phyloP scores from a whole-genome alignment of 2,329 filamentous ascomycete species.

The Claviceps spartinae region DNA sequence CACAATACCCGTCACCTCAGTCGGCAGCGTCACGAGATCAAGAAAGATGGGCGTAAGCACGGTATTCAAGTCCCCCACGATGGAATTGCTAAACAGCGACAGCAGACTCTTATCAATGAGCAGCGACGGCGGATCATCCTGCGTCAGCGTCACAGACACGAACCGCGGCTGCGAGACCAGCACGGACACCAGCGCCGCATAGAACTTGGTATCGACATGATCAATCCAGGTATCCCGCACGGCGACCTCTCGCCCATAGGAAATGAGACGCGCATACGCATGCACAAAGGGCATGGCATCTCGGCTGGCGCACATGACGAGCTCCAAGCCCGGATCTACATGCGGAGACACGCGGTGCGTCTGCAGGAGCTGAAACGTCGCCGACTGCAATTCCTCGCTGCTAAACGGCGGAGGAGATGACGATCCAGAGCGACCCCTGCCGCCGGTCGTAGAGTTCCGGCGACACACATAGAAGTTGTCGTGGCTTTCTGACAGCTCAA shows the following conservation, averaged over 20 bases:
- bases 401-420: constrained; percentile 62
- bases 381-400: constrained; percentile 63
- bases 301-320: constrained; percentile 70
- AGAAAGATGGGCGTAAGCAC: constrained; percentile 76
- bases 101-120: constrained; percentile 58
- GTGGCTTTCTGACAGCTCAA: constrained; percentile 65
- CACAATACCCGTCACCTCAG: constrained; percentile 87
- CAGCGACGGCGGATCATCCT: constrained; percentile 60
- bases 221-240: constrained; percentile 37
- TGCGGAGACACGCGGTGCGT: constrained; percentile 61
- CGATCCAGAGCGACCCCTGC: constrained; percentile 36
- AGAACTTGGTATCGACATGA: constrained; percentile 48
- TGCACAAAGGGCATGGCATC: constrained; percentile 28
- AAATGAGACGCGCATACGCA: constrained; percentile 23
- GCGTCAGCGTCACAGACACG: constrained; percentile 59
- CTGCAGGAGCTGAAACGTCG: constrained; percentile 75
- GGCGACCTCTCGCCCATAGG: constrained; percentile 23
- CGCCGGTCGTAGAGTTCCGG: constrained; percentile 15
- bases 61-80: constrained; percentile 62
- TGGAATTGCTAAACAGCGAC: constrained; percentile 51
- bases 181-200: constrained; percentile 48
- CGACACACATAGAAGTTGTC: constrained; percentile 49
- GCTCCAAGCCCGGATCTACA: constrained; percentile 52
- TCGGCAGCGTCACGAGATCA: constrained; percentile 64
- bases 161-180: constrained; percentile 51